A percentile compares a stretch with the other conserved stretches of the same genome.
Conservation (phyloP, 179 eudicot genomes). For the Nepenthes alata region DNA sequence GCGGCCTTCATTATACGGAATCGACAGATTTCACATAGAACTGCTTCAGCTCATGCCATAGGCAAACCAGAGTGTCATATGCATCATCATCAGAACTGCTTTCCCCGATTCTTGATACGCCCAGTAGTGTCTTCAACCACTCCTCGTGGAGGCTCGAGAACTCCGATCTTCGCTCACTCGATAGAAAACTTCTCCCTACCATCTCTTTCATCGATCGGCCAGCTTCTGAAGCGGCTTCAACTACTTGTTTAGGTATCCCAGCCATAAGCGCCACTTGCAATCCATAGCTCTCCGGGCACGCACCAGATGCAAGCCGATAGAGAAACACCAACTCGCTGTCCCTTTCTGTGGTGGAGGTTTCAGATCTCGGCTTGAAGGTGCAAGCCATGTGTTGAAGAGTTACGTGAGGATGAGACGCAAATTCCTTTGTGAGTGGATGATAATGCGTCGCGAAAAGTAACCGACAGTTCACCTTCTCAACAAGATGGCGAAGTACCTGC, state of each 20-base stretch:
- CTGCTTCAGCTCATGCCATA: constrained; percentile 76
- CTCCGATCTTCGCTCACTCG: constrained; percentile 70
- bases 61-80: constrained; percentile 64
- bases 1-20: not conserved
- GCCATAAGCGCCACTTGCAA: constrained; percentile 97
- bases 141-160: constrained; percentile 83
- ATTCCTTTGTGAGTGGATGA: constrained; percentile 92
- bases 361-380: constrained; percentile 34
- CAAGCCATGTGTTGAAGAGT: constrained; percentile 86
- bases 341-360: constrained; percentile 7
- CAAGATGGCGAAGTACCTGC: constrained; percentile 91
- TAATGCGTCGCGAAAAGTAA: constrained; percentile 93
- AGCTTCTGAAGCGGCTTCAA: constrained; percentile 58
- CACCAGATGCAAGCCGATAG: constrained; percentile 61
- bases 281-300: constrained; percentile 93
- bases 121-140: constrained; percentile 56
- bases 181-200: constrained; percentile 63
- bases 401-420: constrained; percentile 79
- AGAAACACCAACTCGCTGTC: constrained; percentile 59
- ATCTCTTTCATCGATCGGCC: constrained; percentile 52
- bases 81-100: constrained; percentile 36
- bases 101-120: constrained; percentile 23
- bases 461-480: constrained; percentile 83
- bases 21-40: constrained; percentile 6
- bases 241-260: constrained; percentile 68